Conservation (phyloP, 1,284 basidiomycete species). For the Puccinia triticina region DNA sequence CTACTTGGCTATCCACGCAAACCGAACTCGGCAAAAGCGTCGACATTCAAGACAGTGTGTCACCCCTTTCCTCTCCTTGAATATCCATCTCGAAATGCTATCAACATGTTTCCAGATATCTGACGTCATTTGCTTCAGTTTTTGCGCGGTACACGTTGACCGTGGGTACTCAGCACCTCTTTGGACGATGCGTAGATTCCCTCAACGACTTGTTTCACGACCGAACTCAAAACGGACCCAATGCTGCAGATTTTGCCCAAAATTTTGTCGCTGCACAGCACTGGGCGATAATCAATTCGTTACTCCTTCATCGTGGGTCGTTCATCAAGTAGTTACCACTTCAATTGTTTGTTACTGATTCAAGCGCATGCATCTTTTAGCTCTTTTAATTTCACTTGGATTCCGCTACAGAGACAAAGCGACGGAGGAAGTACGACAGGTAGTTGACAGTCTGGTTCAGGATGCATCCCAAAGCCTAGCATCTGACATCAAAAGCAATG, state of each 20-base stretch:
- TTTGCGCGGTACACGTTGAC: constrained; percentile 72
- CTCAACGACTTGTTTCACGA: constrained; percentile 40
- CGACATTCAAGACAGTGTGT: constrained; percentile 44
- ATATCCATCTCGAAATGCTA: constrained; percentile 17
- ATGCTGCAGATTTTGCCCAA: constrained; percentile 33
- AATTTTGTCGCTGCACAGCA: constrained; percentile 38
- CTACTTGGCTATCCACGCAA: constrained; percentile 63
- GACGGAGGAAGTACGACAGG: constrained; percentile 25
- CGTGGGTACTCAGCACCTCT: constrained; percentile 68
- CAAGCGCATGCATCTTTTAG: neutral
- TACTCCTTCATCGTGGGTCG: constrained; percentile 32
- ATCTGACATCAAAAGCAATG: neutral
- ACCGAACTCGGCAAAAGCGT: neutral
- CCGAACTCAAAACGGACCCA: neutral
- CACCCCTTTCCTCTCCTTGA: neutral
- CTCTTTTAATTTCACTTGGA: constrained; percentile 27
- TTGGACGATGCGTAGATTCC: constrained; percentile 52
- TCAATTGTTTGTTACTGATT: neutral
- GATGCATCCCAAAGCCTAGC: constrained; percentile 5
- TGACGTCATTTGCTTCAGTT: constrained; percentile 63
- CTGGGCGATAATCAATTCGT: constrained; percentile 27
- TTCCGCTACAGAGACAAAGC: neutral
- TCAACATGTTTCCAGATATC: constrained; percentile 55
- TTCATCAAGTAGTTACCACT: neutral
- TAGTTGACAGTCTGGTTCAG: constrained; percentile 35